These are phyloP conservation scores for Echinosophora koreensis DNA, from an alignment of 306 rosid genomes.

Conservation along the genomic window DNA sequence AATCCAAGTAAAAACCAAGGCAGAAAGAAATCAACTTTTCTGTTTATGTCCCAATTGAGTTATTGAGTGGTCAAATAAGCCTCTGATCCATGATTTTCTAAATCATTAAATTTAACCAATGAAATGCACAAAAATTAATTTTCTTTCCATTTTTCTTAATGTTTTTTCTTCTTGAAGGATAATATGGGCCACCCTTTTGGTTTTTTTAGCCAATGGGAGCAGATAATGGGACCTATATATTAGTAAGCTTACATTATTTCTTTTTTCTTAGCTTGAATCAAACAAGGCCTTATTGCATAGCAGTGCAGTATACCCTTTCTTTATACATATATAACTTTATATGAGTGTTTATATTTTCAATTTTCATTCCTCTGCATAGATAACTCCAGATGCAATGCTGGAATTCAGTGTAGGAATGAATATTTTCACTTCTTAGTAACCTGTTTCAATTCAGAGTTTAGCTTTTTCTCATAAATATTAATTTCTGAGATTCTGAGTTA, in stretches of 20 bases:
- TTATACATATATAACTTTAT: slow-evolving; percentile 24
- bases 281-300: not conserved
- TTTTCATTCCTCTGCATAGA: slow-evolving; percentile 32
- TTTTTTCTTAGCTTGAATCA: slow-evolving; percentile 7
- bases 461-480: slow-evolving; percentile 51
- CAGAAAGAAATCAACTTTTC: not conserved
- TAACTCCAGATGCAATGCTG: slow-evolving; percentile 39
- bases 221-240: slow-evolving; percentile 9
- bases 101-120: slow-evolving; percentile 20
- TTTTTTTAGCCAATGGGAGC: slow-evolving; percentile 5
- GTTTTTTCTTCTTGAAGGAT: slow-evolving; percentile 27
- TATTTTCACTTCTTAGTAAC: slow-evolving; percentile 48
- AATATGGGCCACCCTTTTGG: slow-evolving; percentile 40
- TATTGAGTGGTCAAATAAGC: not conserved
- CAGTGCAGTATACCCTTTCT: not conserved
- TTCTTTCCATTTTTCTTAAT: not conserved
- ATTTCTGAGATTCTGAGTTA: slow-evolving; percentile 68
- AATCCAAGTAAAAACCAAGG: slow-evolving; percentile 36
- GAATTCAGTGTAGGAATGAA: slow-evolving; percentile 51
- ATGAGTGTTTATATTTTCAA: not conserved
- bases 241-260: slow-evolving; percentile 10
- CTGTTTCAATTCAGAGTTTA: slow-evolving; percentile 47
- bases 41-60: slow-evolving; percentile 23
- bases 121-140: not conserved
- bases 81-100: slow-evolving; percentile 21